Evolutionary conservation across 805 yeast genomes (phyloP).

Genomic region (Zygotorulaspora chibaensis): DNA sequence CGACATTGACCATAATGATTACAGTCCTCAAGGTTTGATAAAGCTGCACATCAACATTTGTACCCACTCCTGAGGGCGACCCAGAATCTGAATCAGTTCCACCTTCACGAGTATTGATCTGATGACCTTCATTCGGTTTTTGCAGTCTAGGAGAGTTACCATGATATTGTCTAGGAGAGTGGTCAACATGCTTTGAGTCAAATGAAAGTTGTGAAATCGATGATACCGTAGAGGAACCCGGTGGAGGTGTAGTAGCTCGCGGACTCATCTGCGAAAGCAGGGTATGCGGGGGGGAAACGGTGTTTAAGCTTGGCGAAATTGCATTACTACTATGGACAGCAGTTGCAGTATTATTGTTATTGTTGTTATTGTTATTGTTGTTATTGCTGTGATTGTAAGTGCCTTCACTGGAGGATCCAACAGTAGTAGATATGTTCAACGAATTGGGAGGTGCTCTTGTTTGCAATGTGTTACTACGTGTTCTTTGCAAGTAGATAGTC

Average conservation of each 20-base stretch:
- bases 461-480: slow-evolving; percentile 28
- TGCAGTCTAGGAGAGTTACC: slow-evolving; percentile 16
- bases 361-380: slow-evolving; percentile 1
- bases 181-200: slow-evolving; percentile 11
- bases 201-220: slow-evolving; percentile 6
- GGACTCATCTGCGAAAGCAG: slow-evolving; percentile 3
- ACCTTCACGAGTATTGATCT: slow-evolving; percentile 5
- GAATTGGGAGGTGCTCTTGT: slow-evolving; percentile 9
- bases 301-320: slow-evolving; percentile 8
- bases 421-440: not conserved
- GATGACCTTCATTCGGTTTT: slow-evolving; percentile 9
- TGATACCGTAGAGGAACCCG: slow-evolving; percentile 9
- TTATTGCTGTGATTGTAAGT: not conserved
- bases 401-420: slow-evolving; percentile 1
- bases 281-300: slow-evolving; percentile 11
- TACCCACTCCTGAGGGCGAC: slow-evolving; percentile 32
- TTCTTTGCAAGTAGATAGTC: slow-evolving; percentile 18
- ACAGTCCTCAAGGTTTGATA: slow-evolving; percentile 62
- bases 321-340: slow-evolving; percentile 1
- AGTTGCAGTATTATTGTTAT: not conserved
- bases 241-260: slow-evolving; percentile 8
- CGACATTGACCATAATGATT: slow-evolving; percentile 66
- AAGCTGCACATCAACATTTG: slow-evolving; percentile 61
- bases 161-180: slow-evolving; percentile 16
- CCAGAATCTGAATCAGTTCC: slow-evolving; percentile 16